phyloP scores from a whole-genome alignment of 345 rosid species.

The Bruguiera gymnorhiza region DNA sequence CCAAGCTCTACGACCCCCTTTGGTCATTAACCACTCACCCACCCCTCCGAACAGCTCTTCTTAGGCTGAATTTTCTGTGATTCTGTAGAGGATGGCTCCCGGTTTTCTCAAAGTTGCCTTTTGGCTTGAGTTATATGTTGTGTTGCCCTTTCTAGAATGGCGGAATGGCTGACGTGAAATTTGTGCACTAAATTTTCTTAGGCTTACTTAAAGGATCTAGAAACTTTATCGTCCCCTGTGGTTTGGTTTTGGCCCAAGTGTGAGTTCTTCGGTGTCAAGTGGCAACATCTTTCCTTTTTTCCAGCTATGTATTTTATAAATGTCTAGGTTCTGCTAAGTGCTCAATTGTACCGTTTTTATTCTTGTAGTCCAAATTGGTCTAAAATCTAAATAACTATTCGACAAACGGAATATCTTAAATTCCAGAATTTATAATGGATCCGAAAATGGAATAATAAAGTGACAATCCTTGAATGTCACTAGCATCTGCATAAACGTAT shows the following conservation, averaged over 20 bases:
- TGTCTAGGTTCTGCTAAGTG: neutral
- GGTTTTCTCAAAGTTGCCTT: neutral
- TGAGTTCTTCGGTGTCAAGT: neutral
- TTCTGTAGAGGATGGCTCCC: slow-evolving; percentile 17
- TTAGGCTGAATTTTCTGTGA: slow-evolving; percentile 11
- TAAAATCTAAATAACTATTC: neutral
- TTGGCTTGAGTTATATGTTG: neutral
- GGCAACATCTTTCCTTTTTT: neutral
- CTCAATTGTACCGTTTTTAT: neutral
- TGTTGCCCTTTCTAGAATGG: neutral
- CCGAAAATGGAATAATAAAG: neutral
- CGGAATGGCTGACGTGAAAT: neutral
- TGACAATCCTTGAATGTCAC: neutral
- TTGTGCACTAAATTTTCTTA: neutral
- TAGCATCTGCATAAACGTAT: neutral
- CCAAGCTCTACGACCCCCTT: slow-evolving; percentile 52
- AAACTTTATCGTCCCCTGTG: neutral
- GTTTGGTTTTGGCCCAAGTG: neutral
- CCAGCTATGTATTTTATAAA: neutral
- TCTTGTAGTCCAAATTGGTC: neutral
- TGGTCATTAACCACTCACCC: slow-evolving; percentile 53
- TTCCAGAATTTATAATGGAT: neutral
- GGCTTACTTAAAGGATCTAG: neutral
- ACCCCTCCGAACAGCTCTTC: slow-evolving; percentile 35
- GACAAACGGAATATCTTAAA: neutral